A percentile compares a stretch with the other conserved stretches of the same genome.
Evolutionary conservation across 2,329 filamentous ascomycete genomes (phyloP).

Genomic region (Sarocladium kiliense): DNA sequence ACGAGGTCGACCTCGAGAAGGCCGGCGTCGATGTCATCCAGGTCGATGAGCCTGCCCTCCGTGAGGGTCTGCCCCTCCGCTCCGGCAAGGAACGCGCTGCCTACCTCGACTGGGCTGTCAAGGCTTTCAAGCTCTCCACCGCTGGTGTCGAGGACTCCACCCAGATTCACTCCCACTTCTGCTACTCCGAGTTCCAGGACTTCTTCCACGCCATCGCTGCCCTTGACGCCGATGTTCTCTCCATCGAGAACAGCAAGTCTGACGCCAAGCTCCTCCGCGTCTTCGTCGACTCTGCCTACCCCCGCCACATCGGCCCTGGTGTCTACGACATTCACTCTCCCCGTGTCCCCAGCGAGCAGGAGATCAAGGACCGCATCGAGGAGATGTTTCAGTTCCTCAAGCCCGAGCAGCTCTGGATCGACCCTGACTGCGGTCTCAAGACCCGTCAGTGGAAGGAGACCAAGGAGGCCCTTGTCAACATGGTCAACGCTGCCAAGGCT

Average conservation of each 20-base stretch:
- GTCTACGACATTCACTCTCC: constrained; percentile 99
- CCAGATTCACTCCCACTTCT: constrained; percentile 99
- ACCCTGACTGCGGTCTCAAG: constrained; percentile 99
- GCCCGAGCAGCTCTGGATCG: constrained; percentile 98
- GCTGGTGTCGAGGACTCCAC: constrained; percentile 91
- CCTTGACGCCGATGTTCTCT: constrained; percentile 95
- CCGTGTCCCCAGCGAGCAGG: constrained; percentile 92
- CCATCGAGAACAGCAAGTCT: constrained; percentile 99
- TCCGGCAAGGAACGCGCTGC: constrained; percentile 89
- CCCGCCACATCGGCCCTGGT: constrained; percentile 96
- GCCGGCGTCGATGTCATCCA: constrained; percentile 97
- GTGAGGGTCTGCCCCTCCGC: constrained; percentile 97
- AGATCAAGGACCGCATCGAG: constrained; percentile 95
- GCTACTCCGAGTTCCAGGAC: constrained; percentile 99
- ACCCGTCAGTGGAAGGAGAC: constrained; percentile 98
- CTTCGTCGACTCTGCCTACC: constrained; percentile 96
- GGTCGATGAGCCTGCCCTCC: constrained; percentile 97
- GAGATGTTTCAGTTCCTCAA: constrained; percentile 98
- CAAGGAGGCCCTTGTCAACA: constrained; percentile 90
- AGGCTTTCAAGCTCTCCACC: constrained; percentile 95
- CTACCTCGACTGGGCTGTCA: constrained; percentile 95
- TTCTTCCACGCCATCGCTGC: constrained; percentile 99
- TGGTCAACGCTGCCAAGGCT: constrained; percentile 97
- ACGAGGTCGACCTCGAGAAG: constrained; percentile 98
- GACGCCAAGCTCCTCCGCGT: constrained; percentile 99